Evolutionary conservation across 2,329 filamentous ascomycete species (phyloP).

Genomic region (Fusarium sp.): DNA sequence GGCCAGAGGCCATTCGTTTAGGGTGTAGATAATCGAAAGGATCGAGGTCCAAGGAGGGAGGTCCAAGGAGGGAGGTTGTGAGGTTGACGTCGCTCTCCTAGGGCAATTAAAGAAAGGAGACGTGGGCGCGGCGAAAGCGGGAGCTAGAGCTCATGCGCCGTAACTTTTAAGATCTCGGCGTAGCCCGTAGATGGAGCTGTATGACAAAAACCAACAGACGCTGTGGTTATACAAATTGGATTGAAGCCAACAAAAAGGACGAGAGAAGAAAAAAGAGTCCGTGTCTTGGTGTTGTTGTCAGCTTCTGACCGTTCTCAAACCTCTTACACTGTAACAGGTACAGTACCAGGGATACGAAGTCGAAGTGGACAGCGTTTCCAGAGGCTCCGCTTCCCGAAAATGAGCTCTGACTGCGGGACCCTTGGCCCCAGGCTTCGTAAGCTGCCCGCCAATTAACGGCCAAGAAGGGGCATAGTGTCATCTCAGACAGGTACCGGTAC

Average conservation of each 20-base stretch:
- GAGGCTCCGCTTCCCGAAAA: slow-evolving; percentile 32
- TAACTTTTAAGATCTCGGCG: neutral
- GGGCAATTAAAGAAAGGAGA: slow-evolving; percentile 41
- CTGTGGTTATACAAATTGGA: neutral
- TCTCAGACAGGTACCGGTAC: slow-evolving; percentile 7
- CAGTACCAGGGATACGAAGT: slow-evolving; percentile 20
- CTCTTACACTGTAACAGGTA: slow-evolving; percentile 11
- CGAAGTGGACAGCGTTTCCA: slow-evolving; percentile 43
- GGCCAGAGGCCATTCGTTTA: slow-evolving; percentile 59
- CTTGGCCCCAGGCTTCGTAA: slow-evolving; percentile 18
- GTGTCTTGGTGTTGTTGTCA: slow-evolving; percentile 24
- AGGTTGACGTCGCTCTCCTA: slow-evolving; percentile 30
- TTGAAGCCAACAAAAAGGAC: neutral
- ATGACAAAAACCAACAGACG: neutral
- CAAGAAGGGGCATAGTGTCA: slow-evolving; percentile 2
- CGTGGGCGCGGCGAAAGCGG: slow-evolving; percentile 17
- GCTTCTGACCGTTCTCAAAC: slow-evolving; percentile 21
- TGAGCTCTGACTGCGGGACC: slow-evolving; percentile 27
- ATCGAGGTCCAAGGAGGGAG: slow-evolving; percentile 10
- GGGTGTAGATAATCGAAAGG: slow-evolving; percentile 13
- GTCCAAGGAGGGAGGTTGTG: slow-evolving; percentile 27
- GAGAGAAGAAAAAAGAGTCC: slow-evolving; percentile 8
- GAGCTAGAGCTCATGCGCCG: slow-evolving; percentile 27
- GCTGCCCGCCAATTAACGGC: slow-evolving; percentile 11
- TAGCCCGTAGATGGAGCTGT: neutral